phyloP scores from a whole-genome alignment of 495 filamentous ascomycete genomes.

The Tuber microsphaerosporum region DNA sequence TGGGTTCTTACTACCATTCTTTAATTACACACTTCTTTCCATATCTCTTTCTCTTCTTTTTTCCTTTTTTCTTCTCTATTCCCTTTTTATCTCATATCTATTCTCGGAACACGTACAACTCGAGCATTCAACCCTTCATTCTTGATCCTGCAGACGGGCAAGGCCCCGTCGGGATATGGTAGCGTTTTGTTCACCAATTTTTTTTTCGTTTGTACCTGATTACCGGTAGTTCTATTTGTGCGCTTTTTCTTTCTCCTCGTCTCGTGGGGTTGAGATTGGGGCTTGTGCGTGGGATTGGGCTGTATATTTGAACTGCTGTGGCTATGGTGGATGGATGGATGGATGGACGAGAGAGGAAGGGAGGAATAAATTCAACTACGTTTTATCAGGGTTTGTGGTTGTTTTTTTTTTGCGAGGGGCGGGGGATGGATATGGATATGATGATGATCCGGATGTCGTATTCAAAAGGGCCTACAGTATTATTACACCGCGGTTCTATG shows the following conservation, averaged over 20 bases:
- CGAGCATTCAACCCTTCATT: background rate
- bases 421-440: background rate
- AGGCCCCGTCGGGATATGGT: background rate
- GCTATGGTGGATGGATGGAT: background rate
- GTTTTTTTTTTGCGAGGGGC: background rate
- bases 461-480: background rate
- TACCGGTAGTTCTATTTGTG: background rate
- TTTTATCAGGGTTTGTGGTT: background rate
- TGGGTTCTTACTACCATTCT: background rate
- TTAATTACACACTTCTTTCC: background rate
- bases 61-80: background rate
- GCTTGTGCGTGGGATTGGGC: background rate
- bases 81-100: background rate
- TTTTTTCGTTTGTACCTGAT: background rate
- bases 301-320: background rate
- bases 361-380: background rate
- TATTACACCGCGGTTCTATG: background rate
- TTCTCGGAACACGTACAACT: background rate
- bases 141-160: background rate
- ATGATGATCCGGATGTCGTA: background rate
- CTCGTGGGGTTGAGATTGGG: background rate
- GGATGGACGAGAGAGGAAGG: background rate
- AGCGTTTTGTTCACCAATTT: background rate
- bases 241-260: background rate
- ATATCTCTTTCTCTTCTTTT: background rate